phyloP scores from a whole-genome alignment of 768 basidiomycete species.

The Kwoniella dendrophila region DNA sequence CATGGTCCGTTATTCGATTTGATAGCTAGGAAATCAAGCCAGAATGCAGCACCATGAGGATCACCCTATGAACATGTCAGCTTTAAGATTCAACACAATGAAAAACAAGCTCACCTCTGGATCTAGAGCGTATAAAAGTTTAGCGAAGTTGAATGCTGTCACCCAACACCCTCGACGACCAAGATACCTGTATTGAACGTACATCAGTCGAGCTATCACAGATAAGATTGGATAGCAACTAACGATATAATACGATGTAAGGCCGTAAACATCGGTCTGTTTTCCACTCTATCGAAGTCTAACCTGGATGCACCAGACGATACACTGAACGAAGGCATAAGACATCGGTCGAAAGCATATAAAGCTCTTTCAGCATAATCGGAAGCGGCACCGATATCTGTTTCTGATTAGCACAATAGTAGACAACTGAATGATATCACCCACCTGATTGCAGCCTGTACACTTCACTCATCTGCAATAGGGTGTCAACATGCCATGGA shows the following conservation, averaged over 20 bases:
- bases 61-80: constrained; percentile 59
- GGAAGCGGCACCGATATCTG: constrained; percentile 79
- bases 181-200: constrained; percentile 64
- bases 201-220: constrained; percentile 4
- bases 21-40: constrained; percentile 78
- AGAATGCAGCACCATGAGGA: constrained; percentile 78
- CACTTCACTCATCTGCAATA: constrained; percentile 82
- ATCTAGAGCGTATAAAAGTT: constrained; percentile 81
- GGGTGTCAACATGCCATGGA: constrained; percentile 91
- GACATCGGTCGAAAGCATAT: constrained; percentile 88
- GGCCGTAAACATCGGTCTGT: constrained; percentile 87
- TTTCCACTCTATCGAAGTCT: constrained; percentile 86
- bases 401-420: background rate
- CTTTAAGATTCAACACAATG: background rate
- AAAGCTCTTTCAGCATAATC: constrained; percentile 91
- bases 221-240: constrained; percentile 42
- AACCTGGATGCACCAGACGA: constrained; percentile 77
- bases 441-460: constrained; percentile 83
- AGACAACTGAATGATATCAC: constrained; percentile 14
- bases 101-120: constrained; percentile 57
- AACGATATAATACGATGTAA: constrained; percentile 80
- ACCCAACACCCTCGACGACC: constrained; percentile 85
- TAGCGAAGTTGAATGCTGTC: constrained; percentile 87
- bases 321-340: constrained; percentile 83
- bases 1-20: constrained; percentile 79